Evolutionary conservation across 352 stramenopile genomes (phyloP).

Genomic region (Pythium chondricola): DNA sequence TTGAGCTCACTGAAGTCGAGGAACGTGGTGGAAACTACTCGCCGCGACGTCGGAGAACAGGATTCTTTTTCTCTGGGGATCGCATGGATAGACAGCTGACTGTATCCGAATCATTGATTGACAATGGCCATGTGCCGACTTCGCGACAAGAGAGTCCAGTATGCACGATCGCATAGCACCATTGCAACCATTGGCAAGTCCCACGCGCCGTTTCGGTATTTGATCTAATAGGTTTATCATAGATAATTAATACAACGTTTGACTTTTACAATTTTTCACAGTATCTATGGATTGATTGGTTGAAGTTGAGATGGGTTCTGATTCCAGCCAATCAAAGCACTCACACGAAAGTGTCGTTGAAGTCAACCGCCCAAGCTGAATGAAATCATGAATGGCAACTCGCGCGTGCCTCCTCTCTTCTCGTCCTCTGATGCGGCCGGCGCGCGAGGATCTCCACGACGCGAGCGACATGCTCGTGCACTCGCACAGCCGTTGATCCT

Average conservation of each 20-base stretch:
- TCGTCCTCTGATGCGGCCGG: background rate
- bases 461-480: background rate
- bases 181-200: background rate
- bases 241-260: background rate
- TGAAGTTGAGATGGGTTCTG: background rate
- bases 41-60: too few relatives aligned
- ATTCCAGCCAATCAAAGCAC: background rate
- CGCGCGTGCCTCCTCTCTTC: background rate
- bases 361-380: too few relatives aligned
- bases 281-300: background rate
- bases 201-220: slow-evolving; percentile 5
- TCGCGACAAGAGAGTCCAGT: background rate
- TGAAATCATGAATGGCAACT: too few relatives aligned
- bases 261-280: background rate
- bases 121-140: too few relatives aligned
- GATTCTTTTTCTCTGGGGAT: too few relatives aligned
- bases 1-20: too few relatives aligned
- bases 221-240: background rate
- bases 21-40: too few relatives aligned
- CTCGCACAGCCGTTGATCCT: background rate
- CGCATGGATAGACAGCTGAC: too few relatives aligned
- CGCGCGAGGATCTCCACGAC: background rate
- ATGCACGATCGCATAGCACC: background rate
- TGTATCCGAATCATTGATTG: too few relatives aligned
- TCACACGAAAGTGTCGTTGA: too few relatives aligned